Conservation (phyloP, 1,139 yeast genomes). For the Debaryomycetaceae sp. region DNA sequence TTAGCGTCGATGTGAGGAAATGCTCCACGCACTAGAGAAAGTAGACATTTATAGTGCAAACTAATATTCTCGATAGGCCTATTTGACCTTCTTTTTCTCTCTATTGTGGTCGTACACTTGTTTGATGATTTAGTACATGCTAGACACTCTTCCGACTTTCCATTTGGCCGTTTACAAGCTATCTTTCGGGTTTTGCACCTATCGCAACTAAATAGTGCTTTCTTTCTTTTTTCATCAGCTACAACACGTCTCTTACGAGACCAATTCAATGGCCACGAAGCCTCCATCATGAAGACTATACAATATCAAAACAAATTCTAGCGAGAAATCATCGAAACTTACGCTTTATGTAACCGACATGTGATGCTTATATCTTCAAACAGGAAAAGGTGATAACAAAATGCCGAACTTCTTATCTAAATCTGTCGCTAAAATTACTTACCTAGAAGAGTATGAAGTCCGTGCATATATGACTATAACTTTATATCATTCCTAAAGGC, state of each 20-base stretch:
- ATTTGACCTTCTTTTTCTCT: constrained; percentile 32
- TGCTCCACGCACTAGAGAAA: constrained; percentile 29
- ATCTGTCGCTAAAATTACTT: too few species aligned
- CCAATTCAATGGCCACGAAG: neutral
- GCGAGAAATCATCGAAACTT: too few species aligned
- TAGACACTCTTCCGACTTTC: constrained; percentile 21
- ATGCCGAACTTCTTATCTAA: too few species aligned
- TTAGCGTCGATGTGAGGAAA: constrained; percentile 40
- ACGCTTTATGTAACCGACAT: too few species aligned
- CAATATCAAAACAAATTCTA: too few species aligned
- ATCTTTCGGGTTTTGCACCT: constrained; percentile 41
- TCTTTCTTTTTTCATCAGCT: neutral
- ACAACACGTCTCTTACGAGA: constrained; percentile 2
- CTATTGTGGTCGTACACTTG: constrained; percentile 36
- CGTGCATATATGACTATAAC: neutral
- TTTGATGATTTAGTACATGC: constrained; percentile 31
- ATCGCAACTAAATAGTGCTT: constrained; percentile 34
- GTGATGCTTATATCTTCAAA: too few species aligned
- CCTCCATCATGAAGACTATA: neutral
- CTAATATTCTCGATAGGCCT: constrained; percentile 35
- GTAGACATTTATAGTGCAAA: constrained; percentile 34
- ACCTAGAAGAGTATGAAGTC: too few species aligned
- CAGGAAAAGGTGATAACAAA: too few species aligned
- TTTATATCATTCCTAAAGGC: neutral
- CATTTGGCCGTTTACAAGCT: constrained; percentile 30